Conservation (phyloP, 805 yeast species). For the Hanseniaspora jakobsenii region DNA sequence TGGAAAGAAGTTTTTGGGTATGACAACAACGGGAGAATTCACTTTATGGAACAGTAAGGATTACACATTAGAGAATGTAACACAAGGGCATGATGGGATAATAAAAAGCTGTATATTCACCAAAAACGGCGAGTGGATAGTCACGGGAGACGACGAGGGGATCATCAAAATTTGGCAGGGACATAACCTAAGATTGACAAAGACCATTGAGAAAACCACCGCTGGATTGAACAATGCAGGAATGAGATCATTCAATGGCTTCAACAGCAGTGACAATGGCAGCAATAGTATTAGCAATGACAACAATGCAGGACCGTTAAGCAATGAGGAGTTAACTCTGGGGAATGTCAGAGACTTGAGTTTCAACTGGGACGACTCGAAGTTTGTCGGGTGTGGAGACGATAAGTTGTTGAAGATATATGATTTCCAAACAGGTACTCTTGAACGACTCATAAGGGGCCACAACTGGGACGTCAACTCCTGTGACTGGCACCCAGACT, state of each 20-base stretch:
- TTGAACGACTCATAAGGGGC: constrained; percentile 69
- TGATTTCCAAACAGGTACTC: constrained; percentile 82
- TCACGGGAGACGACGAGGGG: constrained; percentile 91
- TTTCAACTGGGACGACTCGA: constrained; percentile 80
- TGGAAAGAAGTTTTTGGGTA: constrained; percentile 48
- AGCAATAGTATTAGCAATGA: too few relatives aligned
- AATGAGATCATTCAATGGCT: too few relatives aligned
- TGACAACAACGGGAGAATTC: constrained; percentile 87
- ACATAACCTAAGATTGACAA: constrained; percentile 92
- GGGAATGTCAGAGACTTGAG: constrained; percentile 79
- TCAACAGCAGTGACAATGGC: too few relatives aligned
- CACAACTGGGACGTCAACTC: constrained; percentile 99
- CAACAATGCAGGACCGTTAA: neutral
- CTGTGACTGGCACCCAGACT: constrained; percentile 89
- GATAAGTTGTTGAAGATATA: constrained; percentile 84
- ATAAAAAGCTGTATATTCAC: constrained; percentile 69
- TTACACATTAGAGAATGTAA: constrained; percentile 88
- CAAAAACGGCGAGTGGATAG: constrained; percentile 86
- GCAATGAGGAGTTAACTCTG: constrained; percentile 42
- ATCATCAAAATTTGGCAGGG: constrained; percentile 85
- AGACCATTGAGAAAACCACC: constrained; percentile 38
- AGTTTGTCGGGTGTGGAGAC: constrained; percentile 89
- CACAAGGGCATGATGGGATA: constrained; percentile 96
- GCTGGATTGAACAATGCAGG: neutral
- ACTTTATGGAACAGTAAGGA: constrained; percentile 94